Percentiles rank a stretch among this genome's conserved stretches.
phyloP scores from a whole-genome alignment of 805 yeast species.

The Sugiyamaella smithiae region DNA sequence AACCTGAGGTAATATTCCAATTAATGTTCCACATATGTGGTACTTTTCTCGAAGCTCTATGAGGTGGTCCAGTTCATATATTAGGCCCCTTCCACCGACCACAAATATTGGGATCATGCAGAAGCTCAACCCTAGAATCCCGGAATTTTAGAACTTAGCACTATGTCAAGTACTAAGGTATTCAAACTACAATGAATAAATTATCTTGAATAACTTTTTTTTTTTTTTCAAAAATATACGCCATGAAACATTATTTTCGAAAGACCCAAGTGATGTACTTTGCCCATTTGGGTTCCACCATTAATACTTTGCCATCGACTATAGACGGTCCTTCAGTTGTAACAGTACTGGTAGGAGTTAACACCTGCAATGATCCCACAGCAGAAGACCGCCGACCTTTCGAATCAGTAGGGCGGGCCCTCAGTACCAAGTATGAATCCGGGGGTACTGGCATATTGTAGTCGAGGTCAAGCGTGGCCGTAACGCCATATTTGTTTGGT shows the following conservation, averaged over 20 bases:
- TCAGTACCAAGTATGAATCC: slow-evolving; percentile 58
- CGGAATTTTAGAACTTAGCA: too few relatives aligned
- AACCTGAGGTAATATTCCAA: slow-evolving; percentile 83
- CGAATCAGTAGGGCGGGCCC: slow-evolving; percentile 56
- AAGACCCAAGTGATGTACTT: slow-evolving; percentile 57
- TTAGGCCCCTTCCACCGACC: slow-evolving; percentile 46
- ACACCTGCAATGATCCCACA: slow-evolving; percentile 58
- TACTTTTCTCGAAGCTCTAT: slow-evolving; percentile 50
- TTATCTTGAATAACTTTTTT: not conserved
- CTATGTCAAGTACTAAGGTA: too few relatives aligned
- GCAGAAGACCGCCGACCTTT: slow-evolving; percentile 75
- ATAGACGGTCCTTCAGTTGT: slow-evolving; percentile 34
- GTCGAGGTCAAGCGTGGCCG: slow-evolving; percentile 67
- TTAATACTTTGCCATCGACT: slow-evolving; percentile 64
- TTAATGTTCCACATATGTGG: slow-evolving; percentile 71
- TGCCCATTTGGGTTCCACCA: slow-evolving; percentile 90
- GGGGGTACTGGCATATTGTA: slow-evolving; percentile 47
- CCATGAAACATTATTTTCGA: too few relatives aligned
- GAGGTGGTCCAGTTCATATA: slow-evolving; percentile 58
- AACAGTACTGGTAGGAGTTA: slow-evolving; percentile 16
- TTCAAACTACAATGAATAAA: too few relatives aligned
- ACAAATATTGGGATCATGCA: slow-evolving; percentile 35
- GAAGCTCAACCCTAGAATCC: not conserved
- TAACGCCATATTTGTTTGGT: slow-evolving; percentile 79
- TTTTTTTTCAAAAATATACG: not conserved